These are phyloP conservation scores for Hericium rajendrae DNA, from an alignment of 768 basidiomycete species.

Conservation along the genomic window DNA sequence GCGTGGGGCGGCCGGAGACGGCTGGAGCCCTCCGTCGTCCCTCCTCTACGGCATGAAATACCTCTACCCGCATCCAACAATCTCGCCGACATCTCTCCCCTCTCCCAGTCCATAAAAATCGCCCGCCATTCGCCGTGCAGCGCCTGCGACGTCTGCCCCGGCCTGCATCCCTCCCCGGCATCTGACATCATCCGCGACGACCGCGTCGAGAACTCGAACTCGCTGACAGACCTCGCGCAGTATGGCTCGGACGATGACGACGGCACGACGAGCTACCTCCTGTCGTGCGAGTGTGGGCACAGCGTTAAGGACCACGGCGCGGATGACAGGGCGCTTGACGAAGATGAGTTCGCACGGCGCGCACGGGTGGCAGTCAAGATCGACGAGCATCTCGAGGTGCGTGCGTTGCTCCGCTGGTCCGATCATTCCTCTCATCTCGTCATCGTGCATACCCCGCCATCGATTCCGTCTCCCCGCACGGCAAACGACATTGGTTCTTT, in stretches of 20 bases:
- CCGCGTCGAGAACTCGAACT: slow-evolving; percentile 27
- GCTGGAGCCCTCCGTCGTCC: background rate
- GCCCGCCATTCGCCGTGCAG: slow-evolving; percentile 74
- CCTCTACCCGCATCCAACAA: slow-evolving; percentile 54
- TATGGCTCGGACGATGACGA: slow-evolving; percentile 70
- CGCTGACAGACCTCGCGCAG: slow-evolving; percentile 46
- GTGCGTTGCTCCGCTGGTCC: slow-evolving; percentile 17
- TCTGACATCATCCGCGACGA: slow-evolving; percentile 51
- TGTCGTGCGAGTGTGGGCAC: slow-evolving; percentile 64
- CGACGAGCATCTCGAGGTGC: slow-evolving; percentile 74
- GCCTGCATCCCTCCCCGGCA: slow-evolving; percentile 55
- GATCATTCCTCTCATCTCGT: background rate
- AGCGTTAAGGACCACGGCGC: slow-evolving; percentile 57
- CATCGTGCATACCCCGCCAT: slow-evolving; percentile 3
- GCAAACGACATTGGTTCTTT: background rate
- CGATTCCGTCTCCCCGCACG: background rate
- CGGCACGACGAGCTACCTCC: slow-evolving; percentile 39
- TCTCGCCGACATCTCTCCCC: slow-evolving; percentile 36
- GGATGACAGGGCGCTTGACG: slow-evolving; percentile 42
- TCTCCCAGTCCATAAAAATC: slow-evolving; percentile 60
- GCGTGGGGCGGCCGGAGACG: background rate
- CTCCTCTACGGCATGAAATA: slow-evolving; percentile 39
- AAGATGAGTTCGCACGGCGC: slow-evolving; percentile 60
- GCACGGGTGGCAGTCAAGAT: slow-evolving; percentile 67
- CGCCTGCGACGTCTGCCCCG: slow-evolving; percentile 54